Evolutionary conservation across 2,329 filamentous ascomycete species (phyloP).

Genomic region (Verticillium longisporum): DNA sequence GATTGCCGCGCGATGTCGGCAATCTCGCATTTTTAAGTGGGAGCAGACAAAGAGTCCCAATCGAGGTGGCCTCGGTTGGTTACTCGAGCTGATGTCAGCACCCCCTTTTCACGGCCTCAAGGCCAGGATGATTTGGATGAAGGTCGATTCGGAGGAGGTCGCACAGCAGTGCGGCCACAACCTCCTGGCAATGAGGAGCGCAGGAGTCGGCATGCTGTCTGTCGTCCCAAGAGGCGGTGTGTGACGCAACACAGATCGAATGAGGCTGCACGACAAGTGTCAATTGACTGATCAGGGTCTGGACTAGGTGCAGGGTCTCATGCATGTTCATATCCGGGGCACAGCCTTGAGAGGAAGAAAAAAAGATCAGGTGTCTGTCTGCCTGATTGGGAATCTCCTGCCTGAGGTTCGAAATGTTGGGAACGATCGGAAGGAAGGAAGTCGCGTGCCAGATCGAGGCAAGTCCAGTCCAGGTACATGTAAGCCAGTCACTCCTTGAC

Average conservation of each 20-base stretch:
- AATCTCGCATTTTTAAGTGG: not conserved
- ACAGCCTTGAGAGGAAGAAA: not conserved
- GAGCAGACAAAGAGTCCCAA: not conserved
- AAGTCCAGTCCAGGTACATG: too few species aligned
- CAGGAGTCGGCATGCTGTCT: not conserved
- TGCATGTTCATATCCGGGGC: not conserved
- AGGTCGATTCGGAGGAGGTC: not conserved
- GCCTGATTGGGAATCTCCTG: not conserved
- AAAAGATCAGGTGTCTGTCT: not conserved
- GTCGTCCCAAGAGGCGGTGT: not conserved
- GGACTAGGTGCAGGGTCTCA: not conserved
- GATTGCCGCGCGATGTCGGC: not conserved
- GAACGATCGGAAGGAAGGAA: too few species aligned
- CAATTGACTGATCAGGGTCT: not conserved
- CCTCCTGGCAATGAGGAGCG: not conserved
- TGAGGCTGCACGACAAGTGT: not conserved
- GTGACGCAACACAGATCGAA: not conserved
- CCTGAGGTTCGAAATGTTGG: too few species aligned
- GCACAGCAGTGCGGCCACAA: not conserved
- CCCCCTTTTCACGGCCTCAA: not conserved
- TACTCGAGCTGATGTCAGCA: not conserved
- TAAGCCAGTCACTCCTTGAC: too few species aligned
- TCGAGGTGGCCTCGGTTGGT: not conserved
- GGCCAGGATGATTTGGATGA: not conserved
- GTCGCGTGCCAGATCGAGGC: too few species aligned